Percentiles rank a stretch among this genome's conserved stretches.
Conservation (phyloP, 2,329 filamentous ascomycete species). For the Arachnomyces sp. region DNA sequence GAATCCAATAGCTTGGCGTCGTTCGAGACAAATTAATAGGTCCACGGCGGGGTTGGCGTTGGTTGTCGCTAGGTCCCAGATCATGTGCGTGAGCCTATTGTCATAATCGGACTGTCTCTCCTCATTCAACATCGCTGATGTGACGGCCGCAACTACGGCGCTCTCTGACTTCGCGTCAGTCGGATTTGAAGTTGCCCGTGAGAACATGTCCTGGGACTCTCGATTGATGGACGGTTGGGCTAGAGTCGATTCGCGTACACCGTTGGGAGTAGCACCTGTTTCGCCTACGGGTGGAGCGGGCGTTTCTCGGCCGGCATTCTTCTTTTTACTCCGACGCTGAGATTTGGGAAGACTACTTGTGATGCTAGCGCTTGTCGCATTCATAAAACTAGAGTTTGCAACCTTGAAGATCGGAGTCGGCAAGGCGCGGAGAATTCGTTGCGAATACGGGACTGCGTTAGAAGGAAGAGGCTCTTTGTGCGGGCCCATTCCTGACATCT, state of each 20-base stretch:
- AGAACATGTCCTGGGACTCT: slow-evolving; percentile 10
- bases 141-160: slow-evolving; percentile 46
- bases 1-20: slow-evolving; percentile 86
- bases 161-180: slow-evolving; percentile 17
- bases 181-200: slow-evolving; percentile 7
- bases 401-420: slow-evolving; percentile 88
- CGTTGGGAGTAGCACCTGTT: background rate
- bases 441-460: slow-evolving; percentile 77
- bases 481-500: slow-evolving; percentile 73
- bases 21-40: slow-evolving; percentile 83
- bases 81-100: slow-evolving; percentile 76
- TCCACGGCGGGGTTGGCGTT: slow-evolving; percentile 93
- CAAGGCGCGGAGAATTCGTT: slow-evolving; percentile 80
- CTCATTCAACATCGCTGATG: slow-evolving; percentile 45
- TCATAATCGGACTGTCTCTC: slow-evolving; percentile 57
- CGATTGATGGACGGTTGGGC: slow-evolving; percentile 16
- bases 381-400: slow-evolving; percentile 93
- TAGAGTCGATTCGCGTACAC: slow-evolving; percentile 8
- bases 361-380: slow-evolving; percentile 78
- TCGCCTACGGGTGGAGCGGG: slow-evolving; percentile 15
- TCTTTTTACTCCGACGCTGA: slow-evolving; percentile 54
- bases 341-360: slow-evolving; percentile 68
- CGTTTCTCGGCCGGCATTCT: slow-evolving; percentile 34
- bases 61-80: slow-evolving; percentile 87
- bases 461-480: slow-evolving; percentile 63